Conservation (phyloP, 331 rosid species). For the Malus hybrid region DNA sequence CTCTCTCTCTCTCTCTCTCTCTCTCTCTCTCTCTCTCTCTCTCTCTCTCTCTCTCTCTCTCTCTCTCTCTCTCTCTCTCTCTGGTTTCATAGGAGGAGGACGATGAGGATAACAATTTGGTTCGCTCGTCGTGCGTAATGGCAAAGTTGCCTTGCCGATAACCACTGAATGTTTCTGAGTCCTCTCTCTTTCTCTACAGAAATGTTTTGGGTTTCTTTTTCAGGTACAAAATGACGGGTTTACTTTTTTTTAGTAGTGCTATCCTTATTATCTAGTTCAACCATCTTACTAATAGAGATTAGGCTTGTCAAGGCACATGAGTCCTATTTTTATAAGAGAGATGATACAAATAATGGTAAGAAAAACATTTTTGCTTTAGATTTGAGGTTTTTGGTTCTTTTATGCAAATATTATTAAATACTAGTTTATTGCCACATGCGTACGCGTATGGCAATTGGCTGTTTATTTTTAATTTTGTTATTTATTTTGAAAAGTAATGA, state of each 20-base stretch:
- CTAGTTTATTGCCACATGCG: no score
- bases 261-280: no score
- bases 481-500: no score
- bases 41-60: neutral
- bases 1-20: neutral
- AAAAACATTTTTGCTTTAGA: no score
- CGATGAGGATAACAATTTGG: conserved; percentile 39
- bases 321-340: fast-evolving
- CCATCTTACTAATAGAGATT: no score
- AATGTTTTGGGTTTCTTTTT: no score
- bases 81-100: neutral
- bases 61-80: neutral
- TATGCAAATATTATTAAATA: no score
- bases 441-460: no score
- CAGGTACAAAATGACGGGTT: no score
- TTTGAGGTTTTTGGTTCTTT: no score
- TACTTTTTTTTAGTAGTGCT: no score
- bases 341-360: no score
- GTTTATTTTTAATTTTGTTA: neutral
- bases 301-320: fast-evolving
- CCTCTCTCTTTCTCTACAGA: neutral
- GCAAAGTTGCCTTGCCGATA: conserved; percentile 51
- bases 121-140: conserved; percentile 69
- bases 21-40: neutral
- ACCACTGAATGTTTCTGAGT: conserved; percentile 3